Evolutionary conservation across 2,329 filamentous ascomycete species (phyloP), one percentile per base, ranked within the genome.

Genomic region (Camillea tinctor): DNA sequence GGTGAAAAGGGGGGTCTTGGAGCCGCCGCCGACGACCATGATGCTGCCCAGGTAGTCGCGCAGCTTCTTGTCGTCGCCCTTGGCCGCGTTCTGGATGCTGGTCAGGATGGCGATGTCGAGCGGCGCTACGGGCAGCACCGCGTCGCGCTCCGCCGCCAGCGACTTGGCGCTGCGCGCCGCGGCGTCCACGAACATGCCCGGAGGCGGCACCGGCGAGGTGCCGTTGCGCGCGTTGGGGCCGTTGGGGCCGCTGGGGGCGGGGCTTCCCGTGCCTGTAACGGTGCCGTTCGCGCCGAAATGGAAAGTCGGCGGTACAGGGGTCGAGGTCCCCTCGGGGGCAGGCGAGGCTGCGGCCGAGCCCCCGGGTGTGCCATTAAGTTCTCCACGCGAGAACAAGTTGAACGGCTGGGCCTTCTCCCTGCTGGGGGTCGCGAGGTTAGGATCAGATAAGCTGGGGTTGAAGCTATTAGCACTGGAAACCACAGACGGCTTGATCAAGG

Each of bases 71-170:
- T 98, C 93, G 72, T 98, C 94, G 59, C 89, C 89, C 64, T 89
- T 90, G 56, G 92, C 89, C 7, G 92, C 95, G 74, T 97, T 90
- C 53, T 90, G 85, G 70, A 98, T 96, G 54, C 89, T 93, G 17
- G 91, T 93, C 61, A 97, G 84, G 69, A 99, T 96, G 4, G 95
- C 94, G 63, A 89, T 85, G 73, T 98, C 94, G 23, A 99, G 85
- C 0, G 94, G 88, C 59, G 91, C 91, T 13, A 93, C 77, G 0
- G 95, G 93, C 3, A 97, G 83, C 36, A 95, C 88, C 49, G 87
- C 83, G 71, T 98, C 94, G 52, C 91, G 88, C 71, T 91, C 88
- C 22, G 83, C 81, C 8, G 89, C 89, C 9, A 90, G 75, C 8
- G 76, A 74, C 66, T 81, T 81, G 51, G 79, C 75, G 19, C 75